A percentile compares a stretch with the other conserved stretches of the same genome.
Evolutionary conservation across 2,329 filamentous ascomycete species (phyloP).

Genomic region (Nigrograna mackinnonii): DNA sequence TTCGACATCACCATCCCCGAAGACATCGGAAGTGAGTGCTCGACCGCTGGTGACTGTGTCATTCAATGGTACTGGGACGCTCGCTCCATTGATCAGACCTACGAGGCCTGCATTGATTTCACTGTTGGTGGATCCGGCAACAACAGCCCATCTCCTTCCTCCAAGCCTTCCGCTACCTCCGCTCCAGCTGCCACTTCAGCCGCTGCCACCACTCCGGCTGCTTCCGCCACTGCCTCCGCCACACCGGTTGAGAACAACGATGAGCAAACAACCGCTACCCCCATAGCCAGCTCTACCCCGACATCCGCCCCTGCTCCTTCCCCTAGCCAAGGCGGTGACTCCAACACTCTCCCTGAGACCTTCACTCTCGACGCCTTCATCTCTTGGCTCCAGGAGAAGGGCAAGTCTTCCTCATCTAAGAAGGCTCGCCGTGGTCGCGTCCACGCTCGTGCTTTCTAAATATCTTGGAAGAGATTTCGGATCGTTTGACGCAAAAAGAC

Average conservation of each 20-base stretch:
- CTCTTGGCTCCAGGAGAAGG: conserved; percentile 25
- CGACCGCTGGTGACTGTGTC: conserved; percentile 55
- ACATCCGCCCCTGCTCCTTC: conserved; percentile 12
- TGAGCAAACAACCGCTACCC: conserved; percentile 8
- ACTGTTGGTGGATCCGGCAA: conserved; percentile 41
- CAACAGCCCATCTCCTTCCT: conserved; percentile 13
- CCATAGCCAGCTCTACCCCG: conserved; percentile 9
- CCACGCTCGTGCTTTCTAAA: conserved; percentile 4
- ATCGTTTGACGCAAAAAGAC: too few relatives aligned
- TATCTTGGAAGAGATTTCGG: too few relatives aligned
- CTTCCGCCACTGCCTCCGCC: conserved; percentile 9
- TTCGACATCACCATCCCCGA: conserved; percentile 60
- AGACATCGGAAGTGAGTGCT: conserved; percentile 51
- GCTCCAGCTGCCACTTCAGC: conserved; percentile 15
- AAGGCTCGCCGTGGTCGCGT: conserved; percentile 1
- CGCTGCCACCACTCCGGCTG: conserved; percentile 11
- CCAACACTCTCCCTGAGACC: conserved; percentile 24
- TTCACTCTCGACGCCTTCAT: conserved; percentile 39
- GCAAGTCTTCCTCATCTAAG: neutral
- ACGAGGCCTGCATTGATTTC: conserved; percentile 67
- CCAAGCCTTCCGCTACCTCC: conserved; percentile 11
- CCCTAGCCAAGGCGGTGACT: conserved; percentile 8
- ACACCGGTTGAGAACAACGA: conserved; percentile 7
- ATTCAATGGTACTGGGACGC: conserved; percentile 69
- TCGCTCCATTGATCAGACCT: conserved; percentile 60